These are phyloP conservation scores for Ilex asprella DNA, from an alignment of 257 asterid genomes.

Conservation along the genomic window DNA sequence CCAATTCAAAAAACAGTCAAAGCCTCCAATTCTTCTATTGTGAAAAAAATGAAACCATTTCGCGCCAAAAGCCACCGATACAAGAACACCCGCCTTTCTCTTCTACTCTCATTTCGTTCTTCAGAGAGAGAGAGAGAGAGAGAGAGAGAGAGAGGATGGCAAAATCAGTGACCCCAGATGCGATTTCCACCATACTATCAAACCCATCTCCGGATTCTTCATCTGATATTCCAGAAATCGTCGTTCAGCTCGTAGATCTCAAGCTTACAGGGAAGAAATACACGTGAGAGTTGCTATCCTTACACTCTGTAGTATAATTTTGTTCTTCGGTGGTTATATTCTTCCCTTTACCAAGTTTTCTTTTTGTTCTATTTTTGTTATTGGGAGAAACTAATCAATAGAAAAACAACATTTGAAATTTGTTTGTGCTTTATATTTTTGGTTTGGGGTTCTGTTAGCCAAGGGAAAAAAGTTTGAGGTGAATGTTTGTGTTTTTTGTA, in stretches of 20 bases:
- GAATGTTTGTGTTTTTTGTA: too few relatives aligned
- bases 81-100: constrained; percentile 4
- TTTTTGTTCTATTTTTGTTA: background rate
- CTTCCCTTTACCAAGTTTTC: too few relatives aligned
- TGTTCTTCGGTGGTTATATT: too few relatives aligned
- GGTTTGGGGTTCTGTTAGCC: too few relatives aligned
- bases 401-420: too few relatives aligned
- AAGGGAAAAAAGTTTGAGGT: too few relatives aligned
- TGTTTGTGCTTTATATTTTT: too few relatives aligned
- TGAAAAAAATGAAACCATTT: constrained; percentile 10
- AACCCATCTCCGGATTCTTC: constrained; percentile 72
- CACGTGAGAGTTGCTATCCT: constrained; percentile 28
- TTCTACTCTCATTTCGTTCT: background rate
- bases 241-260: constrained; percentile 76
- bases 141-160: constrained; percentile 27
- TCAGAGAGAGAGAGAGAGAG: background rate
- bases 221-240: constrained; percentile 55
- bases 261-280: constrained; percentile 50
- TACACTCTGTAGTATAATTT: too few relatives aligned
- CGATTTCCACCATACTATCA: constrained; percentile 51
- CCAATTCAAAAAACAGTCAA: constrained; percentile 4
- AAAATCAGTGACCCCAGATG: constrained; percentile 52
- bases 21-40: background rate
- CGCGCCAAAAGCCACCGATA: constrained; percentile 10
- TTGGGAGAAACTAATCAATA: background rate